Conservation (phyloP, 2,329 filamentous ascomycete genomes). For the Paracamarosporium sp. region DNA sequence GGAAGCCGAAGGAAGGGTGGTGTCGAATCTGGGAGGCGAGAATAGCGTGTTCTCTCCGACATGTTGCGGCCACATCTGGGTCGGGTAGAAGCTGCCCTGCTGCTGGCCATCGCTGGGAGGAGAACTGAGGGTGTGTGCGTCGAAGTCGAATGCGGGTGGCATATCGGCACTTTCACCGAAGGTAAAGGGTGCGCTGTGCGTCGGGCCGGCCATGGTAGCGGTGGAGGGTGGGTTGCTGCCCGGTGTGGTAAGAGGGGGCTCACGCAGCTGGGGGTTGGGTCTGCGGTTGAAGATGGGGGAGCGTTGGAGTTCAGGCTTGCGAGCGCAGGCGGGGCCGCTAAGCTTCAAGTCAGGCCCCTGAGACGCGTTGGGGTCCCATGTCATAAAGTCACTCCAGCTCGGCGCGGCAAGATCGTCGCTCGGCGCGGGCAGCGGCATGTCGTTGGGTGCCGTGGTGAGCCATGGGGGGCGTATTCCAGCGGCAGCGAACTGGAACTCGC, state of each 20-base stretch:
- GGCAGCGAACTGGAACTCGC: constrained; percentile 36
- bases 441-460: constrained; percentile 42
- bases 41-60: constrained; percentile 31
- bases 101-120: constrained; percentile 34
- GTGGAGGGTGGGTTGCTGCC: constrained; percentile 30
- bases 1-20: constrained; percentile 24
- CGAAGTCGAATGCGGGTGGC: constrained; percentile 44
- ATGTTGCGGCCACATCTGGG: constrained; percentile 37
- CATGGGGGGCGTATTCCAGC: constrained; percentile 40
- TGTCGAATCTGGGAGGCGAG: constrained; percentile 35
- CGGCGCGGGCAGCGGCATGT: constrained; percentile 38
- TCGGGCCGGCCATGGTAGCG: constrained; percentile 25
- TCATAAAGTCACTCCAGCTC: constrained; percentile 57
- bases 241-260: constrained; percentile 21
- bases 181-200: constrained; percentile 33
- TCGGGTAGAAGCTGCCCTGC: constrained; percentile 38
- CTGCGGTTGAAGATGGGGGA: constrained; percentile 32
- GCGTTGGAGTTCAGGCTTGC: constrained; percentile 34
- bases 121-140: constrained; percentile 37
- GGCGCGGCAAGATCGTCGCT: constrained; percentile 40
- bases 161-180: constrained; percentile 42
- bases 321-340: constrained; percentile 36
- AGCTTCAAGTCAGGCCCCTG: constrained; percentile 35
- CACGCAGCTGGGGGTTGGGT: constrained; percentile 31
- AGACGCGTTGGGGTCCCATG: constrained; percentile 52